Evolutionary conservation across 2,329 filamentous ascomycete genomes (phyloP).

Genomic region (Pestalotiopsis sp.): DNA sequence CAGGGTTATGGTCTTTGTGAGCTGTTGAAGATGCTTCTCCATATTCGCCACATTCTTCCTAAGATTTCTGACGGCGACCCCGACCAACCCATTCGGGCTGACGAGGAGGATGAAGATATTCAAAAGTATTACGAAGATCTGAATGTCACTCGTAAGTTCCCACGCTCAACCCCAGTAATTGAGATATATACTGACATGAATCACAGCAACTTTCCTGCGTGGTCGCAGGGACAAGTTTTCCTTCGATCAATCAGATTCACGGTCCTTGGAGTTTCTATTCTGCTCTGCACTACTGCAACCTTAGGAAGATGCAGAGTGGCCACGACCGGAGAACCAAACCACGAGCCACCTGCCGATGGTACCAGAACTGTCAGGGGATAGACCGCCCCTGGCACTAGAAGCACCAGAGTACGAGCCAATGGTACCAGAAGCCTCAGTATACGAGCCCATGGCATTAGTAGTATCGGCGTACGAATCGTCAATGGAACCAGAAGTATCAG

Average conservation of each 20-base stretch:
- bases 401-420: neutral
- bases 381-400: neutral
- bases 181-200: slow-evolving; percentile 13
- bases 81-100: slow-evolving; percentile 49
- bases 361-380: neutral
- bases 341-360: neutral
- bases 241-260: slow-evolving; percentile 50
- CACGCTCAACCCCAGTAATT: neutral
- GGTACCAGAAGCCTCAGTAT: neutral
- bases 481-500: too few relatives aligned
- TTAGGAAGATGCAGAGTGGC: neutral
- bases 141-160: slow-evolving; percentile 57
- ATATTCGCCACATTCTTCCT: slow-evolving; percentile 60
- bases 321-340: neutral
- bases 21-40: slow-evolving; percentile 60
- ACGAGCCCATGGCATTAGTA: neutral
- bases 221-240: slow-evolving; percentile 51
- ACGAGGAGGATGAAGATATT: slow-evolving; percentile 46
- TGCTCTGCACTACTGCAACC: slow-evolving; percentile 42
- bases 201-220: slow-evolving; percentile 37
- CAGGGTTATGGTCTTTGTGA: slow-evolving; percentile 61
- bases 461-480: too few relatives aligned
- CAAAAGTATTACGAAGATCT: slow-evolving; percentile 55
- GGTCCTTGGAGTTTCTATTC: slow-evolving; percentile 46
- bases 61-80: slow-evolving; percentile 44